A percentile compares a stretch with the other conserved stretches of the same genome.
phyloP scores from a whole-genome alignment of 1,139 yeast species.

The Geotrichum phurueaensis region DNA sequence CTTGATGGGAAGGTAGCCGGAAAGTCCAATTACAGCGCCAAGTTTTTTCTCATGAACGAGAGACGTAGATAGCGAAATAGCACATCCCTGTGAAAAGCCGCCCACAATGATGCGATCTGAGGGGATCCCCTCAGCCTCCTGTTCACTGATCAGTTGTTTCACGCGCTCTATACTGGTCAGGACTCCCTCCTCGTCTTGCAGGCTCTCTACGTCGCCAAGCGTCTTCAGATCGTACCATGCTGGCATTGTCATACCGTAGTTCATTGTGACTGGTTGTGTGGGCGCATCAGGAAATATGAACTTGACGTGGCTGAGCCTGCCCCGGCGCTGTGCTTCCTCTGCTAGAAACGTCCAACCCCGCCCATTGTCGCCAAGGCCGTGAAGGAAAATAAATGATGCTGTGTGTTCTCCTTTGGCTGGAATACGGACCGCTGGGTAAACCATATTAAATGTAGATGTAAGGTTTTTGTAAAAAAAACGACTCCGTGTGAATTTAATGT shows the following conservation, averaged over 20 bases:
- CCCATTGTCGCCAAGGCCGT: slow-evolving; percentile 90
- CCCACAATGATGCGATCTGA: slow-evolving; percentile 74
- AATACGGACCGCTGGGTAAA: not conserved
- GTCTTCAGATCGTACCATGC: slow-evolving; percentile 81
- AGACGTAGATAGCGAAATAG: slow-evolving; percentile 55
- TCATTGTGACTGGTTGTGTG: slow-evolving; percentile 55
- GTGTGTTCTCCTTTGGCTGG: slow-evolving; percentile 35
- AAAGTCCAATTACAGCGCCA: slow-evolving; percentile 72
- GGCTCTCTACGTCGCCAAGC: slow-evolving; percentile 42
- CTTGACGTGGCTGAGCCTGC: slow-evolving; percentile 53
- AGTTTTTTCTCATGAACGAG: slow-evolving; percentile 47
- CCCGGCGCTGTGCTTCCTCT: slow-evolving; percentile 36
- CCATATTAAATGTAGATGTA: not conserved
- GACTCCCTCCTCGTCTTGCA: slow-evolving; percentile 63
- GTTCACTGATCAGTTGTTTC: slow-evolving; percentile 53
- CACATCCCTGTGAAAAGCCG: slow-evolving; percentile 95
- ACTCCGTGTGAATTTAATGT: no score
- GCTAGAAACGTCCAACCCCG: slow-evolving; percentile 79
- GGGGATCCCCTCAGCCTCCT: slow-evolving; percentile 57
- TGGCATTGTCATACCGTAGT: slow-evolving; percentile 65
- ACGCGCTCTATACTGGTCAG: slow-evolving; percentile 50
- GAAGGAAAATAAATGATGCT: slow-evolving; percentile 73
- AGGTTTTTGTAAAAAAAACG: no score
- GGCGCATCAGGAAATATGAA: slow-evolving; percentile 92
- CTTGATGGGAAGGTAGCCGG: slow-evolving; percentile 68